Percentiles rank a stretch among this genome's conserved stretches.
Conservation (phyloP, 2,329 filamentous ascomycete genomes). For the Rhynchosporium graminicola region DNA sequence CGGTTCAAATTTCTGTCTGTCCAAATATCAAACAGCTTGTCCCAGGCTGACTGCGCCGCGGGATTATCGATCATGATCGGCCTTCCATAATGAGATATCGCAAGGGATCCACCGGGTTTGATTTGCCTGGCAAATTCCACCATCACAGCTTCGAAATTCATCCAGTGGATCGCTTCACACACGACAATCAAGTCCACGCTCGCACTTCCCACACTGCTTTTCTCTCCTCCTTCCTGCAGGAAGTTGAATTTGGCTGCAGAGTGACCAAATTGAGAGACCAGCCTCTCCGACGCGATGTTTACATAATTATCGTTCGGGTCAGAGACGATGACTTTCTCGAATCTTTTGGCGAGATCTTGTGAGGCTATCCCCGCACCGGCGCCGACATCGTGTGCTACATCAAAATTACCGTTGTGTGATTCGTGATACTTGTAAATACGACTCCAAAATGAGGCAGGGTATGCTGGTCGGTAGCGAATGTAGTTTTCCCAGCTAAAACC, state of each 20-base stretch:
- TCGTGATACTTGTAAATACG: conserved; percentile 20
- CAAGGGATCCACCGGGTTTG: conserved; percentile 31
- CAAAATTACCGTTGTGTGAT: conserved; percentile 7
- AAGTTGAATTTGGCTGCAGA: conserved; percentile 33
- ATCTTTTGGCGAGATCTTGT: conserved; percentile 20
- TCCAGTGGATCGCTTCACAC: conserved; percentile 37
- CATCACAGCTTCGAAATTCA: conserved; percentile 28
- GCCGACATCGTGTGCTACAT: conserved; percentile 19
- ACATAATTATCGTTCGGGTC: conserved; percentile 37
- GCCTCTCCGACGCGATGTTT: conserved; percentile 27
- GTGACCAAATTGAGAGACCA: conserved; percentile 24
- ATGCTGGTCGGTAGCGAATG: conserved; percentile 19
- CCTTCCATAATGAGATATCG: conserved; percentile 28
- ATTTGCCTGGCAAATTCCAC: conserved; percentile 33
- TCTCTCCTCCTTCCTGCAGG: conserved; percentile 36
- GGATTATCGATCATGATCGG: conserved; percentile 4
- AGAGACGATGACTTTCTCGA: conserved; percentile 33
- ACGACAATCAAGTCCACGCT: conserved; percentile 33
- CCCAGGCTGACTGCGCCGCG: not conserved
- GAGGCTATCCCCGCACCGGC: conserved; percentile 21
- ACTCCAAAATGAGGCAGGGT: conserved; percentile 13
- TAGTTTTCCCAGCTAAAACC: conserved; percentile 18
- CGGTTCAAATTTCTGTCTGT: not conserved
- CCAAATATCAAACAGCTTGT: conserved; percentile 11
- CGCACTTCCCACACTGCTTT: conserved; percentile 28